Base-by-base conservation (phyloP, 257 asterid species). In the Craterostigma plantagineum region DNA sequence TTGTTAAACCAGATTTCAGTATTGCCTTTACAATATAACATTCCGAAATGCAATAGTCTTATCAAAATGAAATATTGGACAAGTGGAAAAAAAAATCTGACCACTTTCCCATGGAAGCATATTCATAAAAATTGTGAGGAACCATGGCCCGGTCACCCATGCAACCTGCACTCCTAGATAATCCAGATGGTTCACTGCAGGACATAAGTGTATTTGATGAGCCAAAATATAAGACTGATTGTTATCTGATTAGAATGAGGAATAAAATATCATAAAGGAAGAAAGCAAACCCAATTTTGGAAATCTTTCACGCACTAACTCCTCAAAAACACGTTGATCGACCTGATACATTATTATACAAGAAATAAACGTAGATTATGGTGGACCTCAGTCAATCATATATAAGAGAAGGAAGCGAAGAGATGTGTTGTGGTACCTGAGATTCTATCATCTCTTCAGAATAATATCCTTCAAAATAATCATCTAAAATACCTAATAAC, bases 81-180 rank as follows among this genome's bases (percentile, higher is more conserved):
- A 12, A 18, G n/a, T 38, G 50, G 48, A 66, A 50, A 37, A 65
- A 53, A 65, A 71, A 67, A 66, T 50, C 92, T 63, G 62, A 90
- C 98, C 98, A 59, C 95, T 83, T 77, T 90, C 95, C 98, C 98
- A 90, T 16, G 98, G 95, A 72, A 90, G 98, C 95, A 90, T 90
- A 69, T 90, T 90, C 92, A 87, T 73, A 64, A 67, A 87, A 57
- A 87, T 74, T 8, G 95, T 69, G 59, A 87, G 95, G 81, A 90
- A 90, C 95, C 98, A 90, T 4, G 95, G 95, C 45, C 94, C 91
- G 41, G 92, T 65, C 38, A 90, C 98, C 95, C 98, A 90, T 36
- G 92, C 93, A 57, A 79, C 95, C 71, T 83, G 94, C 53, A 90
- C 94, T 60, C 98, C 98, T 55, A 90, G 69, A 69, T 83, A 90